Conservation (phyloP, 225 moss, liverwort and hornwort species). For the Rhytidiadelphus loreus region DNA sequence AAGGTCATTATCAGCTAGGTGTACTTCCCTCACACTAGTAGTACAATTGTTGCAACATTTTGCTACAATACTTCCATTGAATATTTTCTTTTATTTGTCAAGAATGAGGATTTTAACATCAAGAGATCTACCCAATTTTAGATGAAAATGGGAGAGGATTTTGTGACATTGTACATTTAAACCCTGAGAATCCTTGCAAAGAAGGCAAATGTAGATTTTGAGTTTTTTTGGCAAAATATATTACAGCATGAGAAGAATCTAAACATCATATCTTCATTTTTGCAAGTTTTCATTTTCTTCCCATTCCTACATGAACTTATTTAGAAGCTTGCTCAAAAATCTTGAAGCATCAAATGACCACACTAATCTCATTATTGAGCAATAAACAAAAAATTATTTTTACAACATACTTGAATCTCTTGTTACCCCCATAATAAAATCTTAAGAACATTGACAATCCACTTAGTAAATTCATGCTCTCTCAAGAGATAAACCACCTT, state of each 20-base stretch:
- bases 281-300: neutral
- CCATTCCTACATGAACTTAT: neutral
- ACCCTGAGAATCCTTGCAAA: neutral
- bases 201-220: neutral
- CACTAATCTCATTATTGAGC: accelerated
- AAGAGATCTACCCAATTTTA: neutral
- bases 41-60: neutral
- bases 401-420: neutral
- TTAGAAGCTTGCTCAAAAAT: neutral
- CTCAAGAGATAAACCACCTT: neutral
- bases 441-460: neutral
- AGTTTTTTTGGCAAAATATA: neutral
- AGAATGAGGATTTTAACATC: neutral
- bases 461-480: neutral
- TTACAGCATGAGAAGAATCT: neutral
- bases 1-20: neutral
- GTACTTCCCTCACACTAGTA: neutral
- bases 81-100: neutral
- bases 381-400: neutral
- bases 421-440: neutral
- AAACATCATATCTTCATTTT: neutral
- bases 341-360: neutral
- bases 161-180: accelerated
- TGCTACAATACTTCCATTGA: neutral
- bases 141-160: neutral